A percentile compares a stretch with the other conserved stretches of the same genome.
Conservation (phyloP, 345 rosid genomes). For the Rhizophora apiculata region DNA sequence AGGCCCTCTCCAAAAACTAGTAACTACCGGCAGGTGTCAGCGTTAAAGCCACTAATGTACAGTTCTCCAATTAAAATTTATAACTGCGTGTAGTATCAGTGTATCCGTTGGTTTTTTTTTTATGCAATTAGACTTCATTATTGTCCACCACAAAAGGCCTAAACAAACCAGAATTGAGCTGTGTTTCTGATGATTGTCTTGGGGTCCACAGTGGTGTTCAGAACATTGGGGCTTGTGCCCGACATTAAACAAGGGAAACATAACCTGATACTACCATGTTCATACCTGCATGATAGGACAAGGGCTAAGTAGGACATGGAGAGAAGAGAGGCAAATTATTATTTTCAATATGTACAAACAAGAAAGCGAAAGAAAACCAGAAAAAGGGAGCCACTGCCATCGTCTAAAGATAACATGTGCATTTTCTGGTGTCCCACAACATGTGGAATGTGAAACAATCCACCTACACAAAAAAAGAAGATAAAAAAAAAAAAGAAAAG, state of each 20-base stretch:
- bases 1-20: too few relatives aligned
- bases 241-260: not conserved
- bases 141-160: not conserved
- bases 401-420: not conserved
- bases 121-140: not conserved
- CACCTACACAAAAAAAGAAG: not conserved
- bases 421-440: slow-evolving; percentile 13
- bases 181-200: not conserved
- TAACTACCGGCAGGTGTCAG: too few relatives aligned
- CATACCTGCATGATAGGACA: not conserved
- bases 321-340: not conserved
- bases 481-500: too few relatives aligned
- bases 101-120: not conserved
- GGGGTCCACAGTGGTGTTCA: not conserved
- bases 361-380: not conserved
- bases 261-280: not conserved
- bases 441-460: not conserved
- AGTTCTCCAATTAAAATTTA: not conserved
- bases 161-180: not conserved
- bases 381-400: not conserved
- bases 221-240: not conserved
- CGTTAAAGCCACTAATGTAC: too few relatives aligned
- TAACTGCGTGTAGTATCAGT: too few relatives aligned
- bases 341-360: not conserved
- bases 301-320: not conserved